Conservation (phyloP, 768 basidiomycete species). For the Phanerodontia chrysosporium region DNA sequence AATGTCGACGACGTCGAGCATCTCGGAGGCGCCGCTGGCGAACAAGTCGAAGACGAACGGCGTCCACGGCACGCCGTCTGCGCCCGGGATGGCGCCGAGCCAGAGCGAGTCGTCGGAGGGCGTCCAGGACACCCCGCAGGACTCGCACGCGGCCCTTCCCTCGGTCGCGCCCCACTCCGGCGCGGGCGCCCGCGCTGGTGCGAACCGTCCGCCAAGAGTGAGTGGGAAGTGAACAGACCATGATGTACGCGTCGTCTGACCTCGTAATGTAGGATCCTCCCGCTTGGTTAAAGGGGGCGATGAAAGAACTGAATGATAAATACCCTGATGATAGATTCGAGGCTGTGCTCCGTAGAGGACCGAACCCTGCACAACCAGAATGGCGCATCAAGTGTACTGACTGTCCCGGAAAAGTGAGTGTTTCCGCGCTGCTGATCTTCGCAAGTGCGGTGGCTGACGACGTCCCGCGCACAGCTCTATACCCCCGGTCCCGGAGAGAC, state of each 20-base stretch:
- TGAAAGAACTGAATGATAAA: constrained; percentile 59
- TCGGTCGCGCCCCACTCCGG: constrained; percentile 7
- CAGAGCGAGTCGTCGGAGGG: constrained; percentile 16
- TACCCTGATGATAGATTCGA: constrained; percentile 86
- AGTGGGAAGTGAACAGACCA: constrained; percentile 2
- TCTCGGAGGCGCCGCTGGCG: constrained; percentile 70
- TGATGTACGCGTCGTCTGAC: not conserved
- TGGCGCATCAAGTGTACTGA: constrained; percentile 92
- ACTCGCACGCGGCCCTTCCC: not conserved
- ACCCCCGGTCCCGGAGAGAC: constrained; percentile 87
- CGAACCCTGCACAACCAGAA: constrained; percentile 56
- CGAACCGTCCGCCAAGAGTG: constrained; percentile 9
- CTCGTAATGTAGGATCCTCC: constrained; percentile 37
- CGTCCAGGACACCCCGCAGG: constrained; percentile 3
- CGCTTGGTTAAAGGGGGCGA: constrained; percentile 66
- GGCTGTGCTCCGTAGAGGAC: constrained; percentile 59
- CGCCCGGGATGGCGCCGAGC: constrained; percentile 15
- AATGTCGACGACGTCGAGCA: constrained; percentile 69
- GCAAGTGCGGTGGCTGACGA: constrained; percentile 12
- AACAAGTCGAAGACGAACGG: constrained; percentile 63
- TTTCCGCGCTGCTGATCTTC: not conserved
- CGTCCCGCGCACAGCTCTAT: constrained; percentile 55
- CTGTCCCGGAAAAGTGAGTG: constrained; percentile 84
- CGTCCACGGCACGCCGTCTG: constrained; percentile 29
- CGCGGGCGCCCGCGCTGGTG: constrained; percentile 6